A percentile compares a stretch with the other conserved stretches of the same genome.
These are phyloP conservation scores for Tripterygium wilfordii DNA, from an alignment of 177 flowering plant species.

Conservation along the genomic window DNA sequence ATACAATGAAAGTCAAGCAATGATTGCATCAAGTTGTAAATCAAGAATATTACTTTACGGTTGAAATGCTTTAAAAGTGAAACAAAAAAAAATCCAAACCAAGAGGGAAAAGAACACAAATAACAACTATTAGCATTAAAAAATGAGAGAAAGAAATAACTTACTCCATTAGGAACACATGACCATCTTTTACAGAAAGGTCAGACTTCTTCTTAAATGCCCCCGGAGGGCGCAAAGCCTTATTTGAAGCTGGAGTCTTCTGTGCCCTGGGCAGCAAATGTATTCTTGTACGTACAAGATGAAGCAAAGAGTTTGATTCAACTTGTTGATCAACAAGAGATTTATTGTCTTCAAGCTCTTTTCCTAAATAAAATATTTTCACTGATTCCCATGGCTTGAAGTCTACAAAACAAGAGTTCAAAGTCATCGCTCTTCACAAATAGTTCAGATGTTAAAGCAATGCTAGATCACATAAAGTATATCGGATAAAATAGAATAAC, in stretches of 20 bases:
- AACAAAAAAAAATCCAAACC: background rate
- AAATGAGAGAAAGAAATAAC: conserved; percentile 11
- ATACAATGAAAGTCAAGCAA: no score
- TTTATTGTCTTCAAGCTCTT: conserved; percentile 74
- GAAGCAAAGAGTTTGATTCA: conserved; percentile 81
- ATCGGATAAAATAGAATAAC: background rate
- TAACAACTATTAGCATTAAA: background rate
- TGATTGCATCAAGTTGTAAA: no score
- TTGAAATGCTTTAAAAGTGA: no score
- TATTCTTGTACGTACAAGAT: conserved; percentile 85
- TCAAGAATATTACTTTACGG: no score
- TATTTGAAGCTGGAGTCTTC: conserved; percentile 87
- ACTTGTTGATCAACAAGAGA: conserved; percentile 77
- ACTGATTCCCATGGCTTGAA: conserved; percentile 72
- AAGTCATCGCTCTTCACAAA: no score
- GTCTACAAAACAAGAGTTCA: no score
- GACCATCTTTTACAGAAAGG: conserved; percentile 96
- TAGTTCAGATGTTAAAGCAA: no score
- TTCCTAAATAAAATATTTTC: conserved; percentile 68
- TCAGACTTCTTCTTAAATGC: conserved; percentile 97
- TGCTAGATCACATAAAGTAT: no score
- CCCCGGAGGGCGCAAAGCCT: conserved; percentile 95
- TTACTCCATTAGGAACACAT: conserved; percentile 97
- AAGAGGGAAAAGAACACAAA: background rate
- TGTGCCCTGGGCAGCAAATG: conserved; percentile 84